Evolutionary conservation across 2,329 filamentous ascomycete genomes (phyloP), one percentile per base, ranked within the genome.

Genomic region (Talaromyces sp.): DNA sequence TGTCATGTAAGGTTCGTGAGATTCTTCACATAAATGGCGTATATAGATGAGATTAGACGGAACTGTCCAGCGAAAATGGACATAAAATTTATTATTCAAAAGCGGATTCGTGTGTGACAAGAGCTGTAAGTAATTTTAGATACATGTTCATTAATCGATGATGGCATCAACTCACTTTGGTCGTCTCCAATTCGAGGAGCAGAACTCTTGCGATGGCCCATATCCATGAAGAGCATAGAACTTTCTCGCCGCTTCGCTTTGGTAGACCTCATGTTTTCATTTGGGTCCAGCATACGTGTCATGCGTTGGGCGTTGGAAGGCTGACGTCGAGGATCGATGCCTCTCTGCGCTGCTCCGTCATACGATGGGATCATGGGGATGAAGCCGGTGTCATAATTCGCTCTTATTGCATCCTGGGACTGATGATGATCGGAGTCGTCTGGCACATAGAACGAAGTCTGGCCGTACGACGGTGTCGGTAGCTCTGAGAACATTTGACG

Each of bases 401-500:
- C 69, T n/a, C 70, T 69, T 24, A 68, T 65, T 50, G 59, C 48
- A 47, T 68, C 61, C 33, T 72, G 72, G 16, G 68, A 63, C 60
- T 68, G 66, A 48, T 70, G 69, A 64, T 69, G 72, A 65, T 64
- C 68, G 64, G 57, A 68, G 68, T 73, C 75, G 47, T 68, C 70
- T 59, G 74, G 64, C 65, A 70, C 67, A 41, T 72, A 73, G 72
- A 87, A 85, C 10, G 80, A 80, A 10, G 82, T 83, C 69, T 88
- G 85, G 64, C 85, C 83, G 72, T 88, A 88, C 2, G 82, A 83
- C 37, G 87, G 87, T 0, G 87, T 89, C 7, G 87, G 85, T n/a
- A 88, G 77, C 68, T 90, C 86, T 2, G 85, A 84, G 73, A 89
- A 89, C 80, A 88, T 87, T 71, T 89, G 88, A 66, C 84, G 84